Percentiles rank a stretch among this genome's conserved stretches.
Evolutionary conservation across 2,329 filamentous ascomycete species (phyloP).

Genomic region (Cordyceps tenuipes): DNA sequence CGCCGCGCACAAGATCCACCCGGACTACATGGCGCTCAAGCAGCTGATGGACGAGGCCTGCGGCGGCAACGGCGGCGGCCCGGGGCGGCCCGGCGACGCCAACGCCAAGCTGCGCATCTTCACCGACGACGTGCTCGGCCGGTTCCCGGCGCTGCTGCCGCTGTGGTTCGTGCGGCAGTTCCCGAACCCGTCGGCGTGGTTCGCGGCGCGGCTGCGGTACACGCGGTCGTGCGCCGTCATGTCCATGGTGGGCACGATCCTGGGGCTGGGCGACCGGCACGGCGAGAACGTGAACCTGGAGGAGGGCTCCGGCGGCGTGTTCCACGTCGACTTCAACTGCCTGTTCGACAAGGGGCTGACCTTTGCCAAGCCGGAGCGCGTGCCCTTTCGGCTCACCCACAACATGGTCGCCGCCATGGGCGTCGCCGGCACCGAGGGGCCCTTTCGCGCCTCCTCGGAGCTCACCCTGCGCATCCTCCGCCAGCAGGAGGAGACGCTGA

Average conservation of each 20-base stretch:
- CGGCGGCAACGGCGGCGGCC: conserved; percentile 16
- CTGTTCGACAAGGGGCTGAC: conserved; percentile 97
- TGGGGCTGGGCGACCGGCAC: conserved; percentile 89
- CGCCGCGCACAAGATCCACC: conserved; percentile 60
- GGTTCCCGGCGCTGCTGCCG: conserved; percentile 77
- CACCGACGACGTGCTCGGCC: conserved; percentile 52
- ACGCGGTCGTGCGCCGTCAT: conserved; percentile 94
- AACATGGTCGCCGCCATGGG: conserved; percentile 99
- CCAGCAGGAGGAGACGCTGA: conserved; percentile 89
- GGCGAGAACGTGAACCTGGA: conserved; percentile 96
- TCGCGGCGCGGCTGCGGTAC: conserved; percentile 78
- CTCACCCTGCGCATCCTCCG: conserved; percentile 76
- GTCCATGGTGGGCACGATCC: conserved; percentile 97
- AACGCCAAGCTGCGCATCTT: conserved; percentile 61
- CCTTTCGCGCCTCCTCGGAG: conserved; percentile 85
- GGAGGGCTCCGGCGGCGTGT: conserved; percentile 84
- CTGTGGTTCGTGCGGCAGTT: conserved; percentile 96
- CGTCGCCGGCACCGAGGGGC: conserved; percentile 85
- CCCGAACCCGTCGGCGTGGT: conserved; percentile 87
- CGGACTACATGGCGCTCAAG: conserved; percentile 61
- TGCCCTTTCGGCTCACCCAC: conserved; percentile 94
- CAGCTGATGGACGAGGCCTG: conserved; percentile 55
- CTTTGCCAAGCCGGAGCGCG: conserved; percentile 87
- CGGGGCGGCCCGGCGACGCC: conserved; percentile 19
- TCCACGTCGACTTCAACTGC: conserved; percentile 99